These are phyloP conservation scores for Colletotrichum sp. DNA, from an alignment of 2,329 filamentous ascomycete species.

Conservation along the genomic window DNA sequence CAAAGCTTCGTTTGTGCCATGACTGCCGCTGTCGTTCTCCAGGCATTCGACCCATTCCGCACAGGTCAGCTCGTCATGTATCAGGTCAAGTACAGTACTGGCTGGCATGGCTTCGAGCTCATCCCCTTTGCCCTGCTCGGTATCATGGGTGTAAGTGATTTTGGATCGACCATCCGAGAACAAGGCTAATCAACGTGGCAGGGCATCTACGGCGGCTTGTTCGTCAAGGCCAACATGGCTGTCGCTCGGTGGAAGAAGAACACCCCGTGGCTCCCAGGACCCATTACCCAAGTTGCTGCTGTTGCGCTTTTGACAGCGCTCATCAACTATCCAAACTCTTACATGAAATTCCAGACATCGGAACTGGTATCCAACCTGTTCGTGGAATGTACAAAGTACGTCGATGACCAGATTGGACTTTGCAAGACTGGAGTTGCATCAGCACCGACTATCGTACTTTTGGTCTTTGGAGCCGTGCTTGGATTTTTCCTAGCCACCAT, in stretches of 20 bases:
- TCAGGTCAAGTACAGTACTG: conserved; percentile 89
- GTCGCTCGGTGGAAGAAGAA: conserved; percentile 82
- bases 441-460: conserved; percentile 79
- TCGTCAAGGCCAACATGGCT: conserved; percentile 93
- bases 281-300: conserved; percentile 79
- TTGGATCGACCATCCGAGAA: background rate
- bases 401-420: conserved; percentile 87
- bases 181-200: conserved; percentile 28
- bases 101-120: conserved; percentile 95
- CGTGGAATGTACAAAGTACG: conserved; percentile 82
- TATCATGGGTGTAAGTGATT: conserved; percentile 70
- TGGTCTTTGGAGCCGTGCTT: conserved; percentile 81
- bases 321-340: conserved; percentile 94
- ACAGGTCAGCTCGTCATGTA: conserved; percentile 96
- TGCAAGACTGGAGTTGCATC: conserved; percentile 88
- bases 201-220: conserved; percentile 93
- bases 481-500: conserved; percentile 86
- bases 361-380: conserved; percentile 93
- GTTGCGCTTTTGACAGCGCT: conserved; percentile 84
- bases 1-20: conserved; percentile 99
- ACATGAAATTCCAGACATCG: conserved; percentile 91
- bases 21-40: conserved; percentile 94
- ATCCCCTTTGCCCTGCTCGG: conserved; percentile 87
- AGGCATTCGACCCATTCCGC: conserved; percentile 92
- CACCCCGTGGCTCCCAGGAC: conserved; percentile 68